Evolutionary conservation across 768 basidiomycete species (phyloP), one percentile per base, ranked within the genome.

Genomic region (Cystobasidium tubakii): DNA sequence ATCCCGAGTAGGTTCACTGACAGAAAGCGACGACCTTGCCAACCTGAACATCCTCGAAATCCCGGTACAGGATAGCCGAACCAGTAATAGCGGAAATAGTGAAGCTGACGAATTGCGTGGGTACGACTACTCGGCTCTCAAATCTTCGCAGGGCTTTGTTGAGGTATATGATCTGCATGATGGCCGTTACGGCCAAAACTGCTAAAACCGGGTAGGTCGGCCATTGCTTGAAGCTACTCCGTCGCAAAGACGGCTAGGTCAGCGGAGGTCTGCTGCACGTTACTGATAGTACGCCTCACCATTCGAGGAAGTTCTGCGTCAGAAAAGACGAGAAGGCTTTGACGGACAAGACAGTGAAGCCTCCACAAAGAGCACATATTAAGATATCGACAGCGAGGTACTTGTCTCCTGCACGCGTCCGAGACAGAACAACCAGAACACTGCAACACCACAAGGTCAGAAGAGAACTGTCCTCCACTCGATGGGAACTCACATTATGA

Each of bases 51-150:
- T 71, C 43, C 39, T 71, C 69, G 82, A 99, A 99, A 81, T 99
- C 95, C 29, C 91, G 89, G 79, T 95, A 99, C 0, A 99, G 85
- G 19, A 99, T 88, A 0, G 91, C 92, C 2, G 92, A 94, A 31
- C 94, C 95, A 70, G 90, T 83, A 77, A 99, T 94, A 3, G 91
- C 92, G 3, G 91, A 92, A 42, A 98, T 84, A 29, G 91, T 94
- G 83, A 98, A 98, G 71, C 92, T 85, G 34, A 95, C 92, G 80
- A 96, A 98, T 83, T 97, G 94, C 17, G 88, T 88, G 3, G 94
- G 95, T 76, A 98, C 91, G 29, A 97, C 94, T 66, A 88, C 91
- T 83, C 96, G 95, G 81, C 90, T 88, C 79, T 96, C 92, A 80
- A 97, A 98, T 25, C 88, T 86, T 88, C 91, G 94, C 57, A 97